Evolutionary conservation across 192 early-diverging fungal genomes (phyloP), one percentile per base, ranked within the genome.

Genomic region (Entophlyctis luteolus): DNA sequence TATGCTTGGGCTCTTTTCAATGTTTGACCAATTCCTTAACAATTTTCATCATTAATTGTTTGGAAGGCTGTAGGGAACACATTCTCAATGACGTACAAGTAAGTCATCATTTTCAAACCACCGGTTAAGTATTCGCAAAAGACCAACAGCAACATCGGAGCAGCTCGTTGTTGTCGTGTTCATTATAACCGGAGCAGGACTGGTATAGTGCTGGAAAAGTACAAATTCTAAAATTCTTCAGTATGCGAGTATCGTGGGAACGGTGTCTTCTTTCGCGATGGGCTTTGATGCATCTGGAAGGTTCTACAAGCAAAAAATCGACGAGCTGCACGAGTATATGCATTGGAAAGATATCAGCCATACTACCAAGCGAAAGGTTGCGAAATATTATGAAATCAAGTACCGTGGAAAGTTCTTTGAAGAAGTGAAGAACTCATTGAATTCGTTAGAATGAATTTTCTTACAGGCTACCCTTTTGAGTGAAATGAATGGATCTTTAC

Each of bases 311-410:
- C 65, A 79, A 39, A 77, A 75, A 37, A 68, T 82, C 5, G 80
- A 82, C 34, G 77, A 82, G 66, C 67, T 82, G n/a, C 68, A 63
- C 28, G 70, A 82, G 54, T 82, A 82, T 70, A 75, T 80, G 70
- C 58, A 38, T 2, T 76, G 75, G 67, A 82, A 82, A 47, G 60
- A 62, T 47, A 18, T 82, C 3, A 48, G 28, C 39, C 28, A 46
- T 18, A 42, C 65, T 1, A 36, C 74, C 0, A 31, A 45, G 31
- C n/a, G 60, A 27, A 63, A 70, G 52, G 65, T 75, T 10, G 18
- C 54, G 32, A 66, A 69, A 32, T 75, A 75, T 39, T 75, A 65
- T 37, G 68, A 73, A 32, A 48, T 72, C 20, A 72, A 72, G 48
- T 72, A 72, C 36, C 53, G 67, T 20, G 71, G 71, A 28, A 72